phyloP scores from a whole-genome alignment of 1,284 basidiomycete genomes.

The Ganoderma boninense region DNA sequence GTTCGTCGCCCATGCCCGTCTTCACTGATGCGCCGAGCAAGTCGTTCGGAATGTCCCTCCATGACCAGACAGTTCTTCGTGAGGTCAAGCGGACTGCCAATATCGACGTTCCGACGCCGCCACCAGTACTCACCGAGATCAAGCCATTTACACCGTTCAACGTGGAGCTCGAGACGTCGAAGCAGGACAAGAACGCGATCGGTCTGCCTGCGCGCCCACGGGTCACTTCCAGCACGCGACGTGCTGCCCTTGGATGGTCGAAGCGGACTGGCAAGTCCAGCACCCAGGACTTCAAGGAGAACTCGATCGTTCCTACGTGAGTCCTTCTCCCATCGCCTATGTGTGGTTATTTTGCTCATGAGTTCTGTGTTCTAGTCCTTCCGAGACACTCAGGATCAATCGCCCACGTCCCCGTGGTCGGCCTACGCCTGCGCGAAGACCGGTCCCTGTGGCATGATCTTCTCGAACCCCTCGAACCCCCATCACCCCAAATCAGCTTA shows the following conservation, averaged over 20 bases:
- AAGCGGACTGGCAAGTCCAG: constrained; percentile 55
- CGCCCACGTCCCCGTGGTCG: constrained; percentile 71
- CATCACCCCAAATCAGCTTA: neutral
- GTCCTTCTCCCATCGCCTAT: constrained; percentile 38
- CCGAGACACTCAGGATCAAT: constrained; percentile 68
- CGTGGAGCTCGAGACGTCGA: constrained; percentile 39
- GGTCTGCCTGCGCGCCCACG: constrained; percentile 56
- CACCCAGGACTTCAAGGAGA: constrained; percentile 56
- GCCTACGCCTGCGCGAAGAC: constrained; percentile 52
- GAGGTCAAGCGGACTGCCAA: constrained; percentile 50
- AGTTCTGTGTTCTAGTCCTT: constrained; percentile 50
- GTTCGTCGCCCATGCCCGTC: constrained; percentile 33
- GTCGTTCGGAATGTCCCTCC: constrained; percentile 27
- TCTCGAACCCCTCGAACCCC: constrained; percentile 9
- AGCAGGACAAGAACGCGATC: constrained; percentile 35
- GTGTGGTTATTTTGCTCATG: constrained; percentile 3
- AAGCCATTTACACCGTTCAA: constrained; percentile 54
- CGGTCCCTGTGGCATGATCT: constrained; percentile 33
- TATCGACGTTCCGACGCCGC: constrained; percentile 39
- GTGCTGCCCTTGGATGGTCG: constrained; percentile 65
- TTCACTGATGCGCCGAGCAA: constrained; percentile 29
- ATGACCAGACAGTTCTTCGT: constrained; percentile 28
- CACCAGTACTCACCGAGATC: constrained; percentile 47
- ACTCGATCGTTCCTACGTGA: constrained; percentile 59
- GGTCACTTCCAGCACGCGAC: constrained; percentile 61